A percentile compares a stretch with the other conserved stretches of the same genome.
phyloP scores from a whole-genome alignment of 768 basidiomycete genomes.

The Suillus alpinus region DNA sequence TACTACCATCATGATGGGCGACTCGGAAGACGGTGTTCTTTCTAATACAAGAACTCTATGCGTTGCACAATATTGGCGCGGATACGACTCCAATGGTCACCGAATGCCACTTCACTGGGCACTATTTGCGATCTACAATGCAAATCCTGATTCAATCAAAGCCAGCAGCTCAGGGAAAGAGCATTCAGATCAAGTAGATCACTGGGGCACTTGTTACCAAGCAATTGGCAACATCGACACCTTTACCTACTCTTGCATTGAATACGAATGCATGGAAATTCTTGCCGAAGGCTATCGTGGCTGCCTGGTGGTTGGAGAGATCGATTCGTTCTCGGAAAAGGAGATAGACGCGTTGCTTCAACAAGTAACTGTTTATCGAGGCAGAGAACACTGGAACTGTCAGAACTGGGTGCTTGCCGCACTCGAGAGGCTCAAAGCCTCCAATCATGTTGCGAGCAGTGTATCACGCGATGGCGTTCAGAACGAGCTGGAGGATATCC shows the following conservation, averaged over 20 bases:
- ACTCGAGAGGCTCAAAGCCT: conserved; percentile 21
- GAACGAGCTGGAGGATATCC: conserved; percentile 21
- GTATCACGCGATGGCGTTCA: conserved; percentile 19
- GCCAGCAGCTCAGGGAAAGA: conserved; percentile 21
- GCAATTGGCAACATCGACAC: conserved; percentile 29
- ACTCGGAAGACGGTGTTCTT: conserved; percentile 2
- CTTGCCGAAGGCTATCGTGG: conserved; percentile 27
- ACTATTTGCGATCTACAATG: conserved; percentile 26
- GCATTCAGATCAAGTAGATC: conserved; percentile 22
- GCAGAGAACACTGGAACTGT: conserved; percentile 30
- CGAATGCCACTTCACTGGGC: conserved; percentile 28
- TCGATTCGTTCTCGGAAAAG: conserved; percentile 12
- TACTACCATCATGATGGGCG: conserved; percentile 17
- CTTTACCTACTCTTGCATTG: conserved; percentile 22
- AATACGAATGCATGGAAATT: conserved; percentile 31
- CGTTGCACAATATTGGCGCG: conserved; percentile 30
- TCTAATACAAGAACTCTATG: conserved; percentile 21
- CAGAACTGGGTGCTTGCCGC: conserved; percentile 28
- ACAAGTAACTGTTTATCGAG: conserved; percentile 23
- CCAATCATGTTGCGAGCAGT: conserved; percentile 14
- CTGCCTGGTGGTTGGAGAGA: conserved; percentile 24
- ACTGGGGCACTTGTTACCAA: conserved; percentile 31
- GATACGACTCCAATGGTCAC: conserved; percentile 18
- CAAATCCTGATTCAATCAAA: conserved; percentile 18
- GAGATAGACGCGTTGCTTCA: conserved; percentile 20